Base-by-base conservation (phyloP, 2,329 filamentous ascomycete species). In the Mycogone perniciosa region DNA sequence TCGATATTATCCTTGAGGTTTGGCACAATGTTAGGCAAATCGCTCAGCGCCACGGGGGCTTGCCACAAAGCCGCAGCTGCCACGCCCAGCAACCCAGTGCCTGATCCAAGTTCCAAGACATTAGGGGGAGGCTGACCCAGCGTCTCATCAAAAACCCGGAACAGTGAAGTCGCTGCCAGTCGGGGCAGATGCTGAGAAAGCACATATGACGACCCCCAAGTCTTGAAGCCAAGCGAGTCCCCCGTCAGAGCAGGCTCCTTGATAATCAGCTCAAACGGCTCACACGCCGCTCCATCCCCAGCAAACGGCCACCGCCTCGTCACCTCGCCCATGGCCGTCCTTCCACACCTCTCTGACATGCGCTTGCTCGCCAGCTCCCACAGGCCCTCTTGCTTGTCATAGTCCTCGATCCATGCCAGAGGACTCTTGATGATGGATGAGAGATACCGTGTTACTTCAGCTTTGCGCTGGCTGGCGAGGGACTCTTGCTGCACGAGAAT, bases 201-300 rank as follows among this genome's bases (percentile, higher is more conserved):
- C 2, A 95, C 78, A 62, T 90, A 95, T 0, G 90, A 92, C 0
- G 90, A 92, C 1, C 88, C 89, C 93, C 93, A 97, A 0, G 93
- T 99, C 68, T 99, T 97, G 66, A 95, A 77, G 1, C 93, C 93
- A 13, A 97, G 75, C 53, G 88, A 87, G 67, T 96, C 92, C 6
- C 87, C 87, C 0, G 89, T 95, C 50, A 97, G 74, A 1, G 90
- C 84, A 2, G 93, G 93, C 65, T 99, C 93, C 51, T 89, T 80
- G 37, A 99, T 82, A 34, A 79, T 76, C 46, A 99, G 73, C 42
- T 84, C 77, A 58, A 90, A 76, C 1, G 68, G 58, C 29, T 72
- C 66, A 29, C 65, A 60, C 3, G 59, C 53, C 8, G 54, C 43
- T 11, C 50, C 58, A 41, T 57, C 62, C 6, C 56, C 60, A 27